Evolutionary conservation across 345 rosid species (phyloP).

Genomic region (Kandelia obovata): DNA sequence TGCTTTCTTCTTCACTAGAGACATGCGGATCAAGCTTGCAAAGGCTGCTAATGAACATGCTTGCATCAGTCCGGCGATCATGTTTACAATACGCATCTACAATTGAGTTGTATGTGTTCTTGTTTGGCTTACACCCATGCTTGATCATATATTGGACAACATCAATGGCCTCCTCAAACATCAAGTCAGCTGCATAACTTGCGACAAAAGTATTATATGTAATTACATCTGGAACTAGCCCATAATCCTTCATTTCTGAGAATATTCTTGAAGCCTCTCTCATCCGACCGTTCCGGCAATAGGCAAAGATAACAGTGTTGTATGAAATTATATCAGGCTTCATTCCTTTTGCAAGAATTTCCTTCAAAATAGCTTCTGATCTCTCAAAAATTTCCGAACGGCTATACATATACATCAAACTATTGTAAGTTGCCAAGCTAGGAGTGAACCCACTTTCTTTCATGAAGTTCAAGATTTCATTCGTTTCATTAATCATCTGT

Average conservation of each 20-base stretch:
- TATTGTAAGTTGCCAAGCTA: constrained; percentile 78
- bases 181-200: constrained; percentile 82
- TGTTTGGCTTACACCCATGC: constrained; percentile 66
- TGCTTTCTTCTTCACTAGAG: constrained; percentile 47
- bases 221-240: constrained; percentile 72
- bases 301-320: constrained; percentile 82
- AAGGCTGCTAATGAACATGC: constrained; percentile 49
- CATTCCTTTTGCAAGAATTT: constrained; percentile 58
- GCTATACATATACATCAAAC: constrained; percentile 86
- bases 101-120: constrained; percentile 74
- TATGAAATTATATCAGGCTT: constrained; percentile 89
- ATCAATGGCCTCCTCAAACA: constrained; percentile 74
- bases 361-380: constrained; percentile 69
- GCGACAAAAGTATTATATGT: constrained; percentile 83
- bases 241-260: constrained; percentile 62
- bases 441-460: constrained; percentile 71
- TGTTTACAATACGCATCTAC: constrained; percentile 85
- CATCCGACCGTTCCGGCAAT: constrained; percentile 86
- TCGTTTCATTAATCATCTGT: constrained; percentile 66
- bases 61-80: constrained; percentile 58
- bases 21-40: constrained; percentile 59
- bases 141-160: constrained; percentile 78
- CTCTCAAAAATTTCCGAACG: constrained; percentile 61
- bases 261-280: constrained; percentile 78
- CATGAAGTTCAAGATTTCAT: constrained; percentile 77